Conservation (phyloP, 2,329 filamentous ascomycete species). For the Fusarium sambucinum region DNA sequence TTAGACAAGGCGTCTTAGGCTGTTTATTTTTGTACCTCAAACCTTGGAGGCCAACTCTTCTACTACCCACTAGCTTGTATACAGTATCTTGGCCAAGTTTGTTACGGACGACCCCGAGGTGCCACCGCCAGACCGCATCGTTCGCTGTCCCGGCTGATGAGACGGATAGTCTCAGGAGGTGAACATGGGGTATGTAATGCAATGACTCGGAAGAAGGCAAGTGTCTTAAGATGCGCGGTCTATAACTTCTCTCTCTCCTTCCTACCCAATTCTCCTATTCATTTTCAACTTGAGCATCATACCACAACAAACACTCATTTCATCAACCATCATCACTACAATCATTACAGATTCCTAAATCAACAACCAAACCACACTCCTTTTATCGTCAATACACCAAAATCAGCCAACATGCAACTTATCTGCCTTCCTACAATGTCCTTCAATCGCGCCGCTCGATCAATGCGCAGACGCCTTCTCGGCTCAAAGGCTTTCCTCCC, state of each 20-base stretch:
- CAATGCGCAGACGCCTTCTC: slow-evolving; percentile 42
- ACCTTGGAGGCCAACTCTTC: no score
- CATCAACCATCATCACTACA: slow-evolving; percentile 3
- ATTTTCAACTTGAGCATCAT: not conserved
- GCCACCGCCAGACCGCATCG: slow-evolving; percentile 31
- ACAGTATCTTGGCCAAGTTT: not conserved
- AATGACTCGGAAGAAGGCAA: slow-evolving; percentile 4
- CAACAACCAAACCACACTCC: not conserved
- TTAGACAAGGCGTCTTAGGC: no score
- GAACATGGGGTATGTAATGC: slow-evolving; percentile 2
- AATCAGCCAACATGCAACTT: slow-evolving; percentile 38
- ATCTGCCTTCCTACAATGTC: slow-evolving; percentile 41
- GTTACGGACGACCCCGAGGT: slow-evolving; percentile 18
- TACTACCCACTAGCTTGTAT: no score
- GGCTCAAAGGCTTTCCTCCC: slow-evolving; percentile 38
- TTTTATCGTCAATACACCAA: not conserved
- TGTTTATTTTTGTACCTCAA: no score
- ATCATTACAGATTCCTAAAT: slow-evolving; percentile 1
- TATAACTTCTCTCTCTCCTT: slow-evolving; percentile 16
- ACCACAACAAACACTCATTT: not conserved
- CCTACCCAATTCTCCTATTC: not conserved
- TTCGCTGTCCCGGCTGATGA: slow-evolving; percentile 28
- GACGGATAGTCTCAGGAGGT: slow-evolving; percentile 1
- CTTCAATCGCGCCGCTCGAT: slow-evolving; percentile 34
- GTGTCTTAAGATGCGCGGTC: slow-evolving; percentile 5